These are phyloP conservation scores for Termitomyces sp. DNA, from an alignment of 768 basidiomycete genomes.

Conservation along the genomic window DNA sequence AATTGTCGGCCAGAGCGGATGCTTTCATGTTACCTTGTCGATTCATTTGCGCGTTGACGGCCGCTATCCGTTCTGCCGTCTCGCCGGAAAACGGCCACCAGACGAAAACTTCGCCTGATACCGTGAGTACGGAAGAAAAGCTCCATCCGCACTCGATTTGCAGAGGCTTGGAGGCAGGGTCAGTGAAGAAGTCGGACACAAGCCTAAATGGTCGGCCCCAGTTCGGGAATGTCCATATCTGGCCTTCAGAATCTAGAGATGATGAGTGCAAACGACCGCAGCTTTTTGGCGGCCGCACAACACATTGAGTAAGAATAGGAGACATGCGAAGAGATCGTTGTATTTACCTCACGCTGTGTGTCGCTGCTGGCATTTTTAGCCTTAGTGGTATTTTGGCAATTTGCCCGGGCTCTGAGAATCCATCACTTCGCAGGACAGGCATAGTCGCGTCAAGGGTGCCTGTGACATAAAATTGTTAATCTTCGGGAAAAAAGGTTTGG, in stretches of 20 bases:
- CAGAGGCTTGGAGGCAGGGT: conserved; percentile 36
- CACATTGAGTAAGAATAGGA: background rate
- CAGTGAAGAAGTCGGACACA: conserved; percentile 41
- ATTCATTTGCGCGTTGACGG: conserved; percentile 45
- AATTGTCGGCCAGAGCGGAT: conserved; percentile 28
- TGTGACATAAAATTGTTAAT: conserved; percentile 22
- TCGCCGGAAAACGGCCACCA: conserved; percentile 65
- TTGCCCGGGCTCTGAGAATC: conserved; percentile 54
- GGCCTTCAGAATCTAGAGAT: conserved; percentile 52
- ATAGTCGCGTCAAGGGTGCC: conserved; percentile 56
- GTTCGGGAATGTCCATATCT: conserved; percentile 71
- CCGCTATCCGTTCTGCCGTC: conserved; percentile 32
- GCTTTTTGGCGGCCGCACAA: conserved; percentile 31
- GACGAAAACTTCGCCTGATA: conserved; percentile 66
- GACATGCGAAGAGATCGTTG: background rate
- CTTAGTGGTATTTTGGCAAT: conserved; percentile 48
- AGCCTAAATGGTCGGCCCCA: conserved; percentile 81
- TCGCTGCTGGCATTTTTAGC: conserved; percentile 54
- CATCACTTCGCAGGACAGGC: conserved; percentile 40
- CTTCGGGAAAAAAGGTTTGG: background rate
- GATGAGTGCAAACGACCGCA: conserved; percentile 76
- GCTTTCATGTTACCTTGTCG: conserved; percentile 31
- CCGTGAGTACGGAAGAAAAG: conserved; percentile 72
- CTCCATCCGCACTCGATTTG: conserved; percentile 82
- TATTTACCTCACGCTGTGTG: conserved; percentile 61